phyloP scores from a whole-genome alignment of 2,329 filamentous ascomycete species.

The Stagonosporopsis rhizophila region DNA sequence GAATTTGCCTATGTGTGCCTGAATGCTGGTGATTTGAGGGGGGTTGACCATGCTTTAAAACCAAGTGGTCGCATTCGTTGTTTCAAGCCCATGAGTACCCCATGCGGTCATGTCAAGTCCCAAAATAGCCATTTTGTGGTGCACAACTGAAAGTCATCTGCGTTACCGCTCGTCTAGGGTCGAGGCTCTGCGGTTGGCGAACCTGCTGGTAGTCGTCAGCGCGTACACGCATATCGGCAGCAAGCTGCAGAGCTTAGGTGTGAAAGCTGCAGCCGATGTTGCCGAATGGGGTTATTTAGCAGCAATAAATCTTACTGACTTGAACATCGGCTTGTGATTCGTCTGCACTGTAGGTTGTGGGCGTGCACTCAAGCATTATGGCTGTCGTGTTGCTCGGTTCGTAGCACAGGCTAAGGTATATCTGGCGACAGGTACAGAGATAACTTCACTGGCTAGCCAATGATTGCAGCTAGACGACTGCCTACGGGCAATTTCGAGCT shows the following conservation, averaged over 20 bases:
- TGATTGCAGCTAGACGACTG: neutral
- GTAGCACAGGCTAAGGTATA: constrained; percentile 6
- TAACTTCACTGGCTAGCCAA: neutral
- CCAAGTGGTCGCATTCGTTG: constrained; percentile 36
- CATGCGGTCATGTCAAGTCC: constrained; percentile 14
- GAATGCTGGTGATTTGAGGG: constrained; percentile 28
- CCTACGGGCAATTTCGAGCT: neutral
- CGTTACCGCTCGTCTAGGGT: constrained; percentile 29
- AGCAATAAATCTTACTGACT: neutral
- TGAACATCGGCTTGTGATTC: constrained; percentile 1
- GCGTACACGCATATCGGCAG: constrained; percentile 33
- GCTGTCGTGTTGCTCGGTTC: constrained; percentile 22
- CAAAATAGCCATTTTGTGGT: constrained; percentile 27
- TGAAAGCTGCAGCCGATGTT: constrained; percentile 4
- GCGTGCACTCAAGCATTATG: constrained; percentile 31
- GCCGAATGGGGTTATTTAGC: constrained; percentile 7
- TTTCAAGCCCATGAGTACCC: constrained; percentile 32
- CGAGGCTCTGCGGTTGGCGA: constrained; percentile 9
- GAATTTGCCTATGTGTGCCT: constrained; percentile 24
- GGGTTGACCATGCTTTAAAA: constrained; percentile 45
- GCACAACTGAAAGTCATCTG: constrained; percentile 27
- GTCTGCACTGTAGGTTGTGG: constrained; percentile 6
- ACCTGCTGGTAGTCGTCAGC: constrained; percentile 27
- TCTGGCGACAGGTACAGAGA: neutral
- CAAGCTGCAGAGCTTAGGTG: neutral